Evolutionary conservation across 805 yeast genomes (phyloP).

Genomic region (Wickerhamomyces chaumierensis): DNA sequence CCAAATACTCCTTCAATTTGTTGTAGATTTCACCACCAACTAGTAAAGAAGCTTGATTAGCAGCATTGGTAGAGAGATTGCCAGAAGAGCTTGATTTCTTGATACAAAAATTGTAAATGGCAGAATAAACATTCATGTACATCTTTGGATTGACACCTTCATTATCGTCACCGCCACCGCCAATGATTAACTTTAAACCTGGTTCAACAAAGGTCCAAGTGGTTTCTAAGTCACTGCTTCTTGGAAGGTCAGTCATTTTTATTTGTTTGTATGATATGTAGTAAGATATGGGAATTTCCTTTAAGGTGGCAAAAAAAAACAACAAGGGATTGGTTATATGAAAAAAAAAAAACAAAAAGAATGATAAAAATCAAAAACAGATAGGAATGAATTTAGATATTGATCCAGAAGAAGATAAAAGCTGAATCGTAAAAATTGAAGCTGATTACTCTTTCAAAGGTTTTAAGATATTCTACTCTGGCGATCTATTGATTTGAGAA

Average conservation of each 20-base stretch:
- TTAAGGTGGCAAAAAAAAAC: too few relatives aligned
- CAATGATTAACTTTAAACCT: slow-evolving; percentile 52
- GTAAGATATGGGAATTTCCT: too few relatives aligned
- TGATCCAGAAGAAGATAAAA: too few relatives aligned
- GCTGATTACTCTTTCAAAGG: too few relatives aligned
- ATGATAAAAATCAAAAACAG: too few relatives aligned
- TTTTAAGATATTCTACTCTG: too few relatives aligned
- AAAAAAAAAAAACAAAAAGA: too few relatives aligned
- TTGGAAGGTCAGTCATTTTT: slow-evolving; percentile 30
- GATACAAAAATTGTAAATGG: slow-evolving; percentile 87
- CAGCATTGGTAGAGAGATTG: slow-evolving; percentile 14
- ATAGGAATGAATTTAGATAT: too few relatives aligned
- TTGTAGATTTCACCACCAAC: slow-evolving; percentile 87
- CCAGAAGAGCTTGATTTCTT: slow-evolving; percentile 51
- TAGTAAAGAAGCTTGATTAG: slow-evolving; percentile 31
- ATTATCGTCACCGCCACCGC: slow-evolving; percentile 45
- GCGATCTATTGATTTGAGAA: too few relatives aligned
- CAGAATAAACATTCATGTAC: slow-evolving; percentile 87
- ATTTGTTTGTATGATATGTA: too few relatives aligned
- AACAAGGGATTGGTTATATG: too few relatives aligned
- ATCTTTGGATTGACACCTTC: slow-evolving; percentile 50
- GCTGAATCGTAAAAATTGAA: too few relatives aligned
- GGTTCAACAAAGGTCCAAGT: slow-evolving; percentile 78
- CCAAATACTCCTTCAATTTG: slow-evolving; percentile 57
- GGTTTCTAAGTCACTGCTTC: slow-evolving; percentile 49